A percentile compares a stretch with the other conserved stretches of the same genome.
Evolutionary conservation across 192 early-diverging fungal species (phyloP).

Genomic region (Backusella australiensis): DNA sequence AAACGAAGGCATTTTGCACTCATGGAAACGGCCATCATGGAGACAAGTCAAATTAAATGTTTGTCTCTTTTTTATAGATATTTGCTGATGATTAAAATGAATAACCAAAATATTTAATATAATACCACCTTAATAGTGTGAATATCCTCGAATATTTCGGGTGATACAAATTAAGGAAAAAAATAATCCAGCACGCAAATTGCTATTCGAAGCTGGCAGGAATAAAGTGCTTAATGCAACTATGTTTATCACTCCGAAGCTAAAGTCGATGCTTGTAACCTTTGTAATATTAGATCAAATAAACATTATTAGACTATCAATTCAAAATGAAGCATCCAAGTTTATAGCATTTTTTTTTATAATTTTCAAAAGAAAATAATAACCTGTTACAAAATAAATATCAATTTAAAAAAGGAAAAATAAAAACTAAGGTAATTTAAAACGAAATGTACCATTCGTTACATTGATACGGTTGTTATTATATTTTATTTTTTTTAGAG

Average conservation of each 20-base stretch:
- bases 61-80: no score
- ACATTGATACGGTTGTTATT: not conserved
- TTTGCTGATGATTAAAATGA: no score
- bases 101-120: not conserved
- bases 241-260: not conserved
- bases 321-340: not conserved
- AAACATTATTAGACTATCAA: not conserved
- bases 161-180: not conserved
- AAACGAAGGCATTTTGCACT: not conserved
- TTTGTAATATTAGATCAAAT: not conserved
- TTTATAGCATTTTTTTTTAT: not conserved
- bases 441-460: not conserved
- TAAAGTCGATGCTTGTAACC: not conserved
- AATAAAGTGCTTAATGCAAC: not conserved
- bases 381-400: not conserved
- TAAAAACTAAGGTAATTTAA: not conserved
- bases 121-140: not conserved
- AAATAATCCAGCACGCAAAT: not conserved
- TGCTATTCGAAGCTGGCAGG: not conserved
- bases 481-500: slow-evolving; percentile 3
- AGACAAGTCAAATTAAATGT: no score
- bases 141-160: not conserved
- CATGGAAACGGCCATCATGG: not conserved
- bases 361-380: not conserved
- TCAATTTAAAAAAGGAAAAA: not conserved